Conservation (phyloP, 2,329 filamentous ascomycete species). For the Chrysosporium queenslandicum region DNA sequence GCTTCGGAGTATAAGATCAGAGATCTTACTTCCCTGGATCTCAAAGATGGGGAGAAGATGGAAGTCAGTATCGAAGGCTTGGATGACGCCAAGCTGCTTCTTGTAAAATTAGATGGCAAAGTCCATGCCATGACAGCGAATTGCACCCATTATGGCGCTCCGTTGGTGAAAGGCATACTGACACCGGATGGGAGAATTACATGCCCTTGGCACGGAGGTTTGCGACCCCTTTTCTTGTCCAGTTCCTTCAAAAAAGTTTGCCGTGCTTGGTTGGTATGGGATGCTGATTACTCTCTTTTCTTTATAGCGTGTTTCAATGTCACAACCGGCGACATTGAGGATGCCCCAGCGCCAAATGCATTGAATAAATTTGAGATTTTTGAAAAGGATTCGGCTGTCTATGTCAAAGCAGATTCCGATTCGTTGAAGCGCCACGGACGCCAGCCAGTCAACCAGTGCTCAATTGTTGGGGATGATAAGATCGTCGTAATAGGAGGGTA, state of each 20-base stretch:
- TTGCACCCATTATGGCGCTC: constrained; percentile 87
- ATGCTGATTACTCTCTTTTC: not conserved
- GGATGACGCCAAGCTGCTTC: constrained; percentile 71
- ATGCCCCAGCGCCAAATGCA: constrained; percentile 83
- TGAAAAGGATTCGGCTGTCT: constrained; percentile 73
- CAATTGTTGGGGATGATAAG: constrained; percentile 46
- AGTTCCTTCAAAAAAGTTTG: no score
- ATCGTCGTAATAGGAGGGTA: constrained; percentile 75
- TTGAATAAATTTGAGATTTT: constrained; percentile 70
- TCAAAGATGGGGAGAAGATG: constrained; percentile 72
- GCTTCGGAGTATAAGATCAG: constrained; percentile 51
- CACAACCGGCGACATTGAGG: constrained; percentile 82
- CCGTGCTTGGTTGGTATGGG: no score
- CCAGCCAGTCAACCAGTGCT: constrained; percentile 63
- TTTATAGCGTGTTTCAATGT: constrained; percentile 78
- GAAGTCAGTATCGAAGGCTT: constrained; percentile 88
- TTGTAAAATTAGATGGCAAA: constrained; percentile 67
- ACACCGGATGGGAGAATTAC: constrained; percentile 73
- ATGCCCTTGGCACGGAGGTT: constrained; percentile 94
- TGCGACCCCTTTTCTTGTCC: constrained; percentile 25
- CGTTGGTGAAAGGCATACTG: constrained; percentile 74
- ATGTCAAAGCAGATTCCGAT: constrained; percentile 69
- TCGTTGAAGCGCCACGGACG: constrained; percentile 67
- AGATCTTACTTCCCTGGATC: constrained; percentile 59
- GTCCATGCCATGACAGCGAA: constrained; percentile 71